phyloP scores from a whole-genome alignment of 169 alveolate species.

The Eimeria brunetti region DNA sequence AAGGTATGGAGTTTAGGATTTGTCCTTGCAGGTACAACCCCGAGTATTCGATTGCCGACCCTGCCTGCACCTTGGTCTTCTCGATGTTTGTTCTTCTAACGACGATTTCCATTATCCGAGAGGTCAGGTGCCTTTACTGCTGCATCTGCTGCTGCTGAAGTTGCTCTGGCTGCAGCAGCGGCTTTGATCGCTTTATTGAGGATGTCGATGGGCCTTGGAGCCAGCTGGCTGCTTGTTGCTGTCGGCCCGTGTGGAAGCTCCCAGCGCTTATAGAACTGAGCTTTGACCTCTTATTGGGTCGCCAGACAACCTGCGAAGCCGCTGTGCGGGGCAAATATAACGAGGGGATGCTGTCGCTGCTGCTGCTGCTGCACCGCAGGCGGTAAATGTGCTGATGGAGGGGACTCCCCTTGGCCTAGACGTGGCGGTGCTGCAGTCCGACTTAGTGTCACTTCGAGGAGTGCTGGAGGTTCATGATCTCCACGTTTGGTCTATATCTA shows the following conservation, averaged over 20 bases:
- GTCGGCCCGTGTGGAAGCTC: not conserved
- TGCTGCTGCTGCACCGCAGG: conserved; percentile 26
- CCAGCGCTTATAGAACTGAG: not conserved
- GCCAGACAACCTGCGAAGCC: not conserved
- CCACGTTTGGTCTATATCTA: conserved; percentile 97
- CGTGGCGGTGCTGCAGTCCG: conserved; percentile 89
- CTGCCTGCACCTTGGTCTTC: conserved; percentile 96
- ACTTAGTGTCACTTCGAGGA: conserved; percentile 89
- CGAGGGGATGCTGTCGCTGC: not conserved
- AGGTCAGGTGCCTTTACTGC: conserved; percentile 84
- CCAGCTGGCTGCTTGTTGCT: not conserved
- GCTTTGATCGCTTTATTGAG: not conserved
- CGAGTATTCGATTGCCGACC: conserved; percentile 94
- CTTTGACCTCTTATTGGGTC: not conserved
- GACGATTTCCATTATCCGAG: conserved; percentile 94
- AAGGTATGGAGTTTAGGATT: not conserved
- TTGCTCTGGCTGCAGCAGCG: not conserved
- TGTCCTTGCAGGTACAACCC: conserved; percentile 85
- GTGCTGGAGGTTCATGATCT: conserved; percentile 96
- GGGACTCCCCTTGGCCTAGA: conserved; percentile 95
- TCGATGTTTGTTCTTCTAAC: conserved; percentile 95
- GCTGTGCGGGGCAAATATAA: not conserved
- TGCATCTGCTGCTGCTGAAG: not conserved
- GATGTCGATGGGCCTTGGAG: not conserved
- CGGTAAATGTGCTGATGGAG: conserved; percentile 95